Base-by-base conservation (phyloP, 2,329 filamentous ascomycete species). In the Colletotrichum zoysiae region DNA sequence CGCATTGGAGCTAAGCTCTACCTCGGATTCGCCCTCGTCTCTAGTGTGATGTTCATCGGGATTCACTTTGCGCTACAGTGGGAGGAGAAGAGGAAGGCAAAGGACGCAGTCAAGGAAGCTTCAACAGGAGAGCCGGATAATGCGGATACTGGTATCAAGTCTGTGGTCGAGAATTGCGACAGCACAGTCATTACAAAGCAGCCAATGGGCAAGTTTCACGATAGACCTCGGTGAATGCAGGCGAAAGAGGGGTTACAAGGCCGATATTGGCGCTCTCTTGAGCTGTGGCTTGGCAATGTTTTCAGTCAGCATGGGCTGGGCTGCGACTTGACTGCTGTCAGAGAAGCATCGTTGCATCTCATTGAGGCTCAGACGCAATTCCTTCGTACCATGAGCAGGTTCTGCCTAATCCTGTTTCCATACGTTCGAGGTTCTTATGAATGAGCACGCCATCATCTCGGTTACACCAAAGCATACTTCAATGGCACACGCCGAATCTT, bases 41-140 rank as follows among this genome's bases (percentile, higher is more conserved):
- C 59, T 14, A 46, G 51, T n/a, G 35, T 59, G 2, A 68, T 71
- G 12, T 71, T 64, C 23, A 30, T 71, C 14, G 53, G 65, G 0
- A 68, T 71, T 0, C 69, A 71, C n/a, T 68, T 68, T 12, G 69
- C 58, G 1, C 64, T 71, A 59, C 59, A 60, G 53, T 68, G 65
- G 59, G 69, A 71, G 0, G 38, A 59, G 5, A 71, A 64, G 23
- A 68, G 62, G 53, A 59, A 68, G 58, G 65, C 53, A 16, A 70
- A 51, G 35, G 55, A 61, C 2, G 62, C 63, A 11, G 23, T 63
- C 26, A 73, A 74, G 53, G n/a, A 70, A 74, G 53, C 44, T 1
- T 12, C 30, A 8, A 23, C 51, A n/a, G 70, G 59, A 3, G 66
- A 70, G 59, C 65, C 58, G 2, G 58, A 64, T 23, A 26, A 71